Evolutionary conservation across 179 eudicot genomes (phyloP), one percentile per base, ranked within the genome.

Genomic region (Nepenthes alata): DNA sequence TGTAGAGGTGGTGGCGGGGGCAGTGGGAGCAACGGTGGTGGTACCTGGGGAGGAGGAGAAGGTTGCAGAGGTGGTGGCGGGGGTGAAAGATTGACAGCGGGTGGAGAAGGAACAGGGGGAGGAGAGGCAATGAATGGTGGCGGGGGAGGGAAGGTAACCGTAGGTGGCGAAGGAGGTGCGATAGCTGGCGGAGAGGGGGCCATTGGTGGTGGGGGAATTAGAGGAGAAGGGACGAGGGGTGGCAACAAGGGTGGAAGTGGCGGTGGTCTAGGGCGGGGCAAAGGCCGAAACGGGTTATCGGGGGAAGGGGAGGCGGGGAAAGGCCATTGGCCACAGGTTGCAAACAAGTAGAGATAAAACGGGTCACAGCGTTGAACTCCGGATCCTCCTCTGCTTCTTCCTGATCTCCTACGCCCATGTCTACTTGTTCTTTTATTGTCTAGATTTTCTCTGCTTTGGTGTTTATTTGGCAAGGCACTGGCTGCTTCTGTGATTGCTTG

Each of bases 271-370:
- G 63, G 70, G 5, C 14, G 69, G 0, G 59, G 53, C 7, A 55
- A 44, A 9, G 66, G 74, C 45, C 70, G 59, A 57, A 84, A 84
- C 1, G 90, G 90, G 65, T 84, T 82, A 48, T 74, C 60, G 8
- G 78, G 84, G 10, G 86, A 79, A 47, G 72, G 74, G 53, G 72
- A 61, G 37, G 72, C 65, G 14, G 37, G 47, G 71, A 84, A 84
- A 60, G 90, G 87, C 90, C 90, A 84, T 39, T 77, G 81, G 2
- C 81, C 81, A 55, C 87, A 82, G 37, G 3, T 38, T 8, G 63
- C 77, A 60, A 80, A 84, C 56, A 84, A 57, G 68, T 58, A 82
- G 2, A 36, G 61, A 41, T 72, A 84, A 2, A 84, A 58, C 2
- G 87, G 87, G 63, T 84, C 90, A 72, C 90, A 84, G 12, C 68